phyloP scores from a whole-genome alignment of 2,329 filamentous ascomycete genomes.

The Monosporascus sp. region DNA sequence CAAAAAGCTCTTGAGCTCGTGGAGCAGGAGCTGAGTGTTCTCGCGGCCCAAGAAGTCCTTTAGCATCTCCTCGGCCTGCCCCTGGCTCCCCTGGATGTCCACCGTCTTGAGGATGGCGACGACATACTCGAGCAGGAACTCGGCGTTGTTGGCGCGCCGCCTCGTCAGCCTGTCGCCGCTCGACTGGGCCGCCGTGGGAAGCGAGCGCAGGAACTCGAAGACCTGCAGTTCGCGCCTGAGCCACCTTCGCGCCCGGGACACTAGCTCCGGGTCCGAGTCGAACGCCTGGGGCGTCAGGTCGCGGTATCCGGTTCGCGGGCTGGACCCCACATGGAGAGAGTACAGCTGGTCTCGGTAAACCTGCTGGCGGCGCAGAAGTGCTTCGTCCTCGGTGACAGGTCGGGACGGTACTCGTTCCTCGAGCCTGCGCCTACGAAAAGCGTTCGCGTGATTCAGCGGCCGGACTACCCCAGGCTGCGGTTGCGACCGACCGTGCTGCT shows the following conservation, averaged over 20 bases:
- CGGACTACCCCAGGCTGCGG: neutral
- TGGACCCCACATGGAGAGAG: slow-evolving; percentile 78
- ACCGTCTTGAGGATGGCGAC: slow-evolving; percentile 77
- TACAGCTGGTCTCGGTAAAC: slow-evolving; percentile 70
- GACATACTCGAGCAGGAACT: slow-evolving; percentile 83
- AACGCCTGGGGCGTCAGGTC: slow-evolving; percentile 68
- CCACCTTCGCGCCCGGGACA: slow-evolving; percentile 74
- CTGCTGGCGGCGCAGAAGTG: slow-evolving; percentile 56
- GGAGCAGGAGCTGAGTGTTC: slow-evolving; percentile 70
- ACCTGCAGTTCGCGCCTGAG: slow-evolving; percentile 79
- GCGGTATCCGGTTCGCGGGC: slow-evolving; percentile 68
- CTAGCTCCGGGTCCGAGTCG: slow-evolving; percentile 57
- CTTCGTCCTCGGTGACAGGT: slow-evolving; percentile 23
- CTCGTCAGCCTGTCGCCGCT: slow-evolving; percentile 19
- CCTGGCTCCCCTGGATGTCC: slow-evolving; percentile 72
- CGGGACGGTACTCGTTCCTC: slow-evolving; percentile 9
- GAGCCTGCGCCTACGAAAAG: slow-evolving; percentile 9
- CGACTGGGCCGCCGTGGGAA: slow-evolving; percentile 13
- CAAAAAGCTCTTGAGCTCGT: slow-evolving; percentile 79
- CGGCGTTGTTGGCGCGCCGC: slow-evolving; percentile 62
- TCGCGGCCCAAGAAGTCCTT: slow-evolving; percentile 72
- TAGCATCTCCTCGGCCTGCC: slow-evolving; percentile 74
- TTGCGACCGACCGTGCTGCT: slow-evolving; percentile 3
- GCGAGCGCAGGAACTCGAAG: slow-evolving; percentile 62
- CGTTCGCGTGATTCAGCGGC: neutral